These are phyloP conservation scores for Phytopythium ostracodes DNA, from an alignment of 352 stramenopile species.

Conservation along the genomic window DNA sequence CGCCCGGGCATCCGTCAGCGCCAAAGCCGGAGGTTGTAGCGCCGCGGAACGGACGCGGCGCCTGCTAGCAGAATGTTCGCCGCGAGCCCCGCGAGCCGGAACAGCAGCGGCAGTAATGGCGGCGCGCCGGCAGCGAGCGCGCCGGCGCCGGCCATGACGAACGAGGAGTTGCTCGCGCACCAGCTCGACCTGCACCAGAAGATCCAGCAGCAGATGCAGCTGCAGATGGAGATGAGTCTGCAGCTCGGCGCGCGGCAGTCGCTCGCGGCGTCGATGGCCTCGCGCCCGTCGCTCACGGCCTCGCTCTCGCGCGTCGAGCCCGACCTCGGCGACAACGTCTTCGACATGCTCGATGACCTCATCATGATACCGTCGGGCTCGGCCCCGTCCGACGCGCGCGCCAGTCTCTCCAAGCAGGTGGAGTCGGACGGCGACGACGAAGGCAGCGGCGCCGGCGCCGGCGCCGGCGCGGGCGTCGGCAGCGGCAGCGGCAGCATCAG, in stretches of 20 bases:
- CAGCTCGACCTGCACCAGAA: slow-evolving; percentile 81
- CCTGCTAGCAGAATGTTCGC: not conserved
- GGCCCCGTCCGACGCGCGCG: slow-evolving; percentile 41
- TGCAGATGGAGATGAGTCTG: slow-evolving; percentile 84
- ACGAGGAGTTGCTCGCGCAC: slow-evolving; percentile 75
- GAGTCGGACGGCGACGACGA: slow-evolving; percentile 32
- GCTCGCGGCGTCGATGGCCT: slow-evolving; percentile 7
- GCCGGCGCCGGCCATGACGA: slow-evolving; percentile 44
- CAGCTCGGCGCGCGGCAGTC: slow-evolving; percentile 49
- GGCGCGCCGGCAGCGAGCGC: slow-evolving; percentile 7
- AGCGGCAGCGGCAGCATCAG: slow-evolving; percentile 22
- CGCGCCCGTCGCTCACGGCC: slow-evolving; percentile 48
- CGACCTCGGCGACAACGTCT: slow-evolving; percentile 80
- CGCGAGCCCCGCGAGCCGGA: not conserved
- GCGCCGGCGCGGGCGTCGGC: slow-evolving; percentile 18
- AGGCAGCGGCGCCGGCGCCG: slow-evolving; percentile 12
- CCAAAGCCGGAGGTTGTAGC: not conserved
- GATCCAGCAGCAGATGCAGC: slow-evolving; percentile 85
- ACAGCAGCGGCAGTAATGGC: slow-evolving; percentile 7
- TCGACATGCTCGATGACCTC: slow-evolving; percentile 86
- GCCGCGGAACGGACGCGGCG: not conserved
- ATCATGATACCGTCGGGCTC: slow-evolving; percentile 73
- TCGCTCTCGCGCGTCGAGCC: slow-evolving; percentile 70
- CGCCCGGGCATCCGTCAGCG: too few relatives aligned
- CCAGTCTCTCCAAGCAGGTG: slow-evolving; percentile 53